These are phyloP conservation scores for Dryas drummondii DNA, from an alignment of 306 rosid genomes.

Conservation along the genomic window DNA sequence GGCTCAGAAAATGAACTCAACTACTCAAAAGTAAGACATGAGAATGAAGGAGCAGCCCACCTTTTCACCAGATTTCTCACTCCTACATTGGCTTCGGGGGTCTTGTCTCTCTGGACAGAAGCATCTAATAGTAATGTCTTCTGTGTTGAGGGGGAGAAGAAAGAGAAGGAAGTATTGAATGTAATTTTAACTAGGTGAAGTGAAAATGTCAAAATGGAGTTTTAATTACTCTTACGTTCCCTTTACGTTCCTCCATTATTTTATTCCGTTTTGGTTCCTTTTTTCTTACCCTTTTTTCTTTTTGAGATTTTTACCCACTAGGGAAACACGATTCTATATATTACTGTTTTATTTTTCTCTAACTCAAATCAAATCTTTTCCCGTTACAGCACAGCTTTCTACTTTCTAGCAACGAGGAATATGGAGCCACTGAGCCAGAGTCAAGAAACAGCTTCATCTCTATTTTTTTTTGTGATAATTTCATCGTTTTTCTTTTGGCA, in stretches of 20 bases:
- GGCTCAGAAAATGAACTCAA: background rate
- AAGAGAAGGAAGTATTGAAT: background rate
- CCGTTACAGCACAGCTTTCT: conserved; percentile 13
- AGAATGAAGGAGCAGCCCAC: background rate
- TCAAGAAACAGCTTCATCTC: background rate
- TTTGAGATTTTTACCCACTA: background rate
- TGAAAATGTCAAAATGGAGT: conserved; percentile 5
- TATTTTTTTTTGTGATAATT: too few species aligned
- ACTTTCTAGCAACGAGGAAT: conserved; percentile 2
- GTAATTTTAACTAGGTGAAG: background rate
- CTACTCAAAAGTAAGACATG: background rate
- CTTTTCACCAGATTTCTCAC: conserved; percentile 7
- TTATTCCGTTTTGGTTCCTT: background rate
- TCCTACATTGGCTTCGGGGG: conserved; percentile 6
- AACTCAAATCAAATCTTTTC: conserved; percentile 16
- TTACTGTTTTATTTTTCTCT: background rate
- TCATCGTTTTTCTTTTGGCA: background rate
- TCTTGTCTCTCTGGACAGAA: background rate
- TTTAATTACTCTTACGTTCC: conserved; percentile 7
- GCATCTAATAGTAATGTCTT: background rate
- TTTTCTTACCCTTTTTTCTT: background rate
- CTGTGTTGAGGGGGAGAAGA: background rate
- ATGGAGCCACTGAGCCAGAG: background rate
- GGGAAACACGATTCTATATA: background rate
- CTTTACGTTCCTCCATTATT: background rate